Percentiles rank a stretch among this genome's conserved stretches.
phyloP scores from a whole-genome alignment of 768 basidiomycete genomes.

The Boletus vermiculosoides region DNA sequence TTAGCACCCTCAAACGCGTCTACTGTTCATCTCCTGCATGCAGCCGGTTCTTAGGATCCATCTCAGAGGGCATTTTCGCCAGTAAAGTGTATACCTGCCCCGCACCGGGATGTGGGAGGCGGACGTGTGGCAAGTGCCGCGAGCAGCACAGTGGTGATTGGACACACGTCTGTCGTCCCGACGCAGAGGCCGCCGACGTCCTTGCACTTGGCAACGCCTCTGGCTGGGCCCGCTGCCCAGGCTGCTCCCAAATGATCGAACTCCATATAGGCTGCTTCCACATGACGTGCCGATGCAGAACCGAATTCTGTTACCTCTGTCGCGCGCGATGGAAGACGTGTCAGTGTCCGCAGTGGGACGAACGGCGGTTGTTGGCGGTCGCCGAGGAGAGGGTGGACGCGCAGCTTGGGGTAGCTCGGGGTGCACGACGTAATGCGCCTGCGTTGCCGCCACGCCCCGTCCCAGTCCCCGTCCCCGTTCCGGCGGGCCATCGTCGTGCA shows the following conservation, averaged over 20 bases:
- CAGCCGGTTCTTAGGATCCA: constrained; percentile 37
- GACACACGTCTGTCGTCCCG: constrained; percentile 27
- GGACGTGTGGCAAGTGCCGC: constrained; percentile 30
- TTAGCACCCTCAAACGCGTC: constrained; percentile 35
- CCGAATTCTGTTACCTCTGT: constrained; percentile 48
- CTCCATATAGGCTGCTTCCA: constrained; percentile 39
- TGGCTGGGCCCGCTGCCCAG: constrained; percentile 42
- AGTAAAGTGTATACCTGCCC: constrained; percentile 20
- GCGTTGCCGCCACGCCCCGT: constrained; percentile 3
- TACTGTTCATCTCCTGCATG: constrained; percentile 39
- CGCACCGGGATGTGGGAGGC: constrained; percentile 16
- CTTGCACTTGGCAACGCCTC: constrained; percentile 24
- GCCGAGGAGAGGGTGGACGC: constrained; percentile 47
- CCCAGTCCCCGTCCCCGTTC: neutral
- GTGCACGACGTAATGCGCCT: constrained; percentile 32
- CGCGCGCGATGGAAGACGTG: constrained; percentile 63
- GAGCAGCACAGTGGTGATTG: constrained; percentile 22
- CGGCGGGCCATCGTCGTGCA: neutral
- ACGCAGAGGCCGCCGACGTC: constrained; percentile 26
- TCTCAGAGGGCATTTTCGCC: constrained; percentile 27
- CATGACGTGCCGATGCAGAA: constrained; percentile 40
- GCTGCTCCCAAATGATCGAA: constrained; percentile 40
- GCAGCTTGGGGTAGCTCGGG: constrained; percentile 35
- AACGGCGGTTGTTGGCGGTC: constrained; percentile 35
- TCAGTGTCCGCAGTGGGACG: constrained; percentile 66